phyloP scores from a whole-genome alignment of 371 early-diverging fungal genomes.

The Apophysomyces trapeziformis region DNA sequence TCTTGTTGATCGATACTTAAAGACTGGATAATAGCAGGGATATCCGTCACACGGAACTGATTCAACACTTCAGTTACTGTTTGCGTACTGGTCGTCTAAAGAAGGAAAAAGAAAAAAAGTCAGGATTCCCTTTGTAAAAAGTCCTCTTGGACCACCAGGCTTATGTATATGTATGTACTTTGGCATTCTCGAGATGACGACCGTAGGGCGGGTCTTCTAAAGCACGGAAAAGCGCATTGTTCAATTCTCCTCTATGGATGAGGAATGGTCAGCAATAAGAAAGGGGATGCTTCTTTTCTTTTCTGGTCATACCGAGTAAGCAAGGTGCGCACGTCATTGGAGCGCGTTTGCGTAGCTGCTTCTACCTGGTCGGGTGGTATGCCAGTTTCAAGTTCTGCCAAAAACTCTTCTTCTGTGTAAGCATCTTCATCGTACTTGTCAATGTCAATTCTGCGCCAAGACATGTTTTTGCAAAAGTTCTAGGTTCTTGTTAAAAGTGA shows the following conservation, averaged over 20 bases:
- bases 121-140: not conserved
- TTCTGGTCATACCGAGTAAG: constrained; percentile 34
- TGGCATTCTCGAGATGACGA: constrained; percentile 65
- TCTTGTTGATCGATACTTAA: constrained; percentile 73
- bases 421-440: constrained; percentile 85
- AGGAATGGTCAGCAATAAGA: not conserved
- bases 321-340: constrained; percentile 64
- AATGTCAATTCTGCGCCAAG: constrained; percentile 82
- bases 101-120: not conserved
- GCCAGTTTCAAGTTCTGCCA: constrained; percentile 43
- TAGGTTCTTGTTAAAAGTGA: not conserved
- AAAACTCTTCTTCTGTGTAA: constrained; percentile 67
- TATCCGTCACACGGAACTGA: constrained; percentile 72
- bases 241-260: constrained; percentile 64
- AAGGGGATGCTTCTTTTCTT: constrained; percentile 11
- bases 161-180: constrained; percentile 53
- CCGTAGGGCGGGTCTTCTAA: constrained; percentile 89
- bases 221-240: constrained; percentile 70
- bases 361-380: constrained; percentile 57
- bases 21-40: constrained; percentile 60
- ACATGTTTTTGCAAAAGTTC: constrained; percentile 28
- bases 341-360: constrained; percentile 61
- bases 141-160: not conserved
- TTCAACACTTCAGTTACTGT: constrained; percentile 82
- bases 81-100: constrained; percentile 70